A percentile compares a stretch with the other conserved stretches of the same genome.
phyloP scores from a whole-genome alignment of 441 rosid species.

The Jatropha multifida region DNA sequence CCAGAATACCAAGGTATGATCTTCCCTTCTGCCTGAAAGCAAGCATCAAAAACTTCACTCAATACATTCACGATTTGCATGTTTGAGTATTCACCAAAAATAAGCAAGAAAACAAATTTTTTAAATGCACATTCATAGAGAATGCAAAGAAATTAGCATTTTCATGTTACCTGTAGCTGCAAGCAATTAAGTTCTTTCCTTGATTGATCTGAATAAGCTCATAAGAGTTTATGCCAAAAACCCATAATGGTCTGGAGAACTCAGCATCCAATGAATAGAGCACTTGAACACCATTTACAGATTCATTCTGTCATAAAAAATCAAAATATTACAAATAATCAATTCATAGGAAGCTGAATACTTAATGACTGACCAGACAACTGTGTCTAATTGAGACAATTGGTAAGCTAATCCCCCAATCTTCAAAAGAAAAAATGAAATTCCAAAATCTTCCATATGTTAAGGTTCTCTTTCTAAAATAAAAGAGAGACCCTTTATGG shows the following conservation, averaged over 20 bases:
- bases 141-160: constrained; percentile 13
- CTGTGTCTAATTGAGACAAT: not conserved
- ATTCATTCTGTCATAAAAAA: constrained; percentile 52
- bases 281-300: constrained; percentile 52
- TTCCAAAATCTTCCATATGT: not conserved
- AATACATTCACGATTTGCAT: not conserved
- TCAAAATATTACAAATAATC: constrained; percentile 7
- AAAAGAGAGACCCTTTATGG: not conserved
- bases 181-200: constrained; percentile 63
- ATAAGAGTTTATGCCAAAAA: constrained; percentile 77
- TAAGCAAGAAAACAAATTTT: not conserved
- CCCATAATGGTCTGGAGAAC: constrained; percentile 83
- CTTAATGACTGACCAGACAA: not conserved
- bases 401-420: not conserved
- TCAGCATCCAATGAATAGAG: constrained; percentile 71
- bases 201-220: constrained; percentile 55
- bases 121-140: not conserved
- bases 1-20: constrained; percentile 77
- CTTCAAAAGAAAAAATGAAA: not conserved
- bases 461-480: not conserved
- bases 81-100: not conserved
- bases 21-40: constrained; percentile 78
- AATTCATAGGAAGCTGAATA: constrained; percentile 8
- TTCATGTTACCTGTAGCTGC: constrained; percentile 70
- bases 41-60: constrained; percentile 17